phyloP scores from a whole-genome alignment of 2,329 filamentous ascomycete species.

The Pseudocercospora fuligena region DNA sequence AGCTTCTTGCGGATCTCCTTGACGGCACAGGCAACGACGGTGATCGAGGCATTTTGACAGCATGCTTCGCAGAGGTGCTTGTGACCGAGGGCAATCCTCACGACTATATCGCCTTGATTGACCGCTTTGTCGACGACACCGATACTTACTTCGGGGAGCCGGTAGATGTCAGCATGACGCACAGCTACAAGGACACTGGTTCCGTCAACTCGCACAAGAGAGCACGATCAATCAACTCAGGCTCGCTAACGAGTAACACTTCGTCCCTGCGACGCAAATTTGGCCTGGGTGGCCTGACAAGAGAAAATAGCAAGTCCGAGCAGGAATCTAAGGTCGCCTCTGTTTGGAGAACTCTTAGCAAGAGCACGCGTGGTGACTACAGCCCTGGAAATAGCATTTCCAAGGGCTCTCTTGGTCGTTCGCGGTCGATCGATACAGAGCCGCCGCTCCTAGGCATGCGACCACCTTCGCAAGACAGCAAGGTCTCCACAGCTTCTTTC shows the following conservation, averaged over 20 bases:
- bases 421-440: slow-evolving; percentile 78
- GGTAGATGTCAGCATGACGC: slow-evolving; percentile 30
- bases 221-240: slow-evolving; percentile 65
- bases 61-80: slow-evolving; percentile 85
- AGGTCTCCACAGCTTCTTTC: slow-evolving; percentile 40
- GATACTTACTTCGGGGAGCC: slow-evolving; percentile 82
- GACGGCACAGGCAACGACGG: slow-evolving; percentile 91
- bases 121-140: slow-evolving; percentile 86
- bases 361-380: slow-evolving; percentile 66
- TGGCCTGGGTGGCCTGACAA: slow-evolving; percentile 72
- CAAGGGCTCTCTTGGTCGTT: slow-evolving; percentile 69
- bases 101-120: slow-evolving; percentile 84
- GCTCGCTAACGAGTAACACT: slow-evolving; percentile 81
- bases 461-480: slow-evolving; percentile 61
- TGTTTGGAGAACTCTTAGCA: slow-evolving; percentile 87
- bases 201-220: slow-evolving; percentile 49
- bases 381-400: slow-evolving; percentile 68
- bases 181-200: slow-evolving; percentile 31
- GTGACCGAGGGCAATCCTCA: slow-evolving; percentile 77
- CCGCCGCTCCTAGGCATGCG: slow-evolving; percentile 47
- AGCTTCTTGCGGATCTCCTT: slow-evolving; percentile 82
- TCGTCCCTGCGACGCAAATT: slow-evolving; percentile 86
- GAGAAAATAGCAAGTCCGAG: slow-evolving; percentile 77
- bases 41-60: slow-evolving; percentile 83
- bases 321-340: slow-evolving; percentile 73